Percentiles rank a stretch among this genome's conserved stretches.
These are phyloP conservation scores for Chlamydomonas incerta DNA, from an alignment of 139 green algal genomes.

Conservation along the genomic window DNA sequence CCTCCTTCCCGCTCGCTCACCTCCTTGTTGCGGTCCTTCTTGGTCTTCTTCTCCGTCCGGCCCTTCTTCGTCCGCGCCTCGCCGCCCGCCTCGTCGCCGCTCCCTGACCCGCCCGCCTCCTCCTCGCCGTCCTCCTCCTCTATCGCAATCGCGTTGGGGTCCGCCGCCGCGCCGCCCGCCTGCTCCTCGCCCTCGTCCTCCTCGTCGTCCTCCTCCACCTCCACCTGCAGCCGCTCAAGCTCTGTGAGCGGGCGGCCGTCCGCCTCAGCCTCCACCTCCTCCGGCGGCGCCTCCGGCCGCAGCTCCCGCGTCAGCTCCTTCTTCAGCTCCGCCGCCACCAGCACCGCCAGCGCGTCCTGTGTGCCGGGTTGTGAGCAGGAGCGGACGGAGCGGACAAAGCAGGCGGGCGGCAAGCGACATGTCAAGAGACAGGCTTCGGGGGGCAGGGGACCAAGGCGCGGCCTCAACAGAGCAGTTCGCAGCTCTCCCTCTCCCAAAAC, in stretches of 20 bases:
- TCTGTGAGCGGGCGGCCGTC: conserved; percentile 51
- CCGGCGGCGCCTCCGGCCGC: conserved; percentile 22
- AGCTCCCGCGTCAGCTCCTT: conserved; percentile 67
- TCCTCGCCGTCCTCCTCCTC: neutral
- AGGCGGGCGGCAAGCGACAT: no score
- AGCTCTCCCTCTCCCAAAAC: no score
- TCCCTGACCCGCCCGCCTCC: neutral
- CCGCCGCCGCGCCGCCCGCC: neutral
- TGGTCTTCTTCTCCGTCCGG: conserved; percentile 62
- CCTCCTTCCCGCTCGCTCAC: neutral
- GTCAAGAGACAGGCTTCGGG: no score
- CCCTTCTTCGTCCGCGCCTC: conserved; percentile 1
- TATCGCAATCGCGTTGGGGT: neutral
- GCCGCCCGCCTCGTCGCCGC: conserved; percentile 1
- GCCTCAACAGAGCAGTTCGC: no score
- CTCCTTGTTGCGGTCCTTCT: conserved; percentile 61
- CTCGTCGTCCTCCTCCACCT: conserved; percentile 43
- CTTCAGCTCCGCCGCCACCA: conserved; percentile 83
- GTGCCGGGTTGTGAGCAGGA: neutral
- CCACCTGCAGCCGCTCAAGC: conserved; percentile 51
- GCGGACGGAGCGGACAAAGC: no score
- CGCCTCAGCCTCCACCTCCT: conserved; percentile 30
- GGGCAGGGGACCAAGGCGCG: no score
- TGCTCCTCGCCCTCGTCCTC: conserved; percentile 56
- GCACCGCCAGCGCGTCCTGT: conserved; percentile 83